A percentile compares a stretch with the other conserved stretches of the same genome.
These are phyloP conservation scores for Colletotrichum limetticola DNA, from an alignment of 2,329 filamentous ascomycete species.

Conservation along the genomic window DNA sequence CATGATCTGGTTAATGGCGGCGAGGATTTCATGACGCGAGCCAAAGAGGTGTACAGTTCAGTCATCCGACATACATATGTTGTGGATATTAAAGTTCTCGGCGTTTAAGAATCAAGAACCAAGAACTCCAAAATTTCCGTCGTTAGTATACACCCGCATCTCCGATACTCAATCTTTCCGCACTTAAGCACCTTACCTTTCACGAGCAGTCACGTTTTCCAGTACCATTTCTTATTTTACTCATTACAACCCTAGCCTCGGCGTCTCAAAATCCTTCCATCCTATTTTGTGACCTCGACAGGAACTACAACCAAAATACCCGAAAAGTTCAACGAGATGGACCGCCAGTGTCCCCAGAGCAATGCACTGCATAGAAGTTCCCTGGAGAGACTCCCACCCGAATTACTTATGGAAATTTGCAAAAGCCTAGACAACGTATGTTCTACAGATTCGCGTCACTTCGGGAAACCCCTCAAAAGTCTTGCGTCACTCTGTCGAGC, in stretches of 20 bases:
- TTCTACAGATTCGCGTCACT: background rate
- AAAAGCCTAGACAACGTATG: background rate
- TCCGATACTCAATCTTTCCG: background rate
- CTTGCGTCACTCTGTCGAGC: background rate
- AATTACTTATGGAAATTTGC: background rate
- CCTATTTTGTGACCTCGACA: background rate
- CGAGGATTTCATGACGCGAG: no score
- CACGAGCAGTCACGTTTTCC: no score
- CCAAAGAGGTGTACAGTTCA: no score
- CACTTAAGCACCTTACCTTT: background rate
- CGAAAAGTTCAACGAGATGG: background rate
- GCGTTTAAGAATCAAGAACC: no score
- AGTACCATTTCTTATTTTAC: background rate
- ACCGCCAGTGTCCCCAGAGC: background rate
- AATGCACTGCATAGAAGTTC: background rate
- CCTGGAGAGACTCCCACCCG: background rate
- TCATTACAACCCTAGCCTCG: no score
- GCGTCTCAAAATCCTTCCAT: background rate
- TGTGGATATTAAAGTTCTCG: no score
- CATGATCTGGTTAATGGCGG: no score
- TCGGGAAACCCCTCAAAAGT: background rate
- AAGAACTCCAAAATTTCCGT: no score
- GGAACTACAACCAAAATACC: background rate
- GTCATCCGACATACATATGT: no score
- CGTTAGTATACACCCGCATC: background rate